Evolutionary conservation across 106 monocot species (phyloP).

Genomic region (Posidonia australis): DNA sequence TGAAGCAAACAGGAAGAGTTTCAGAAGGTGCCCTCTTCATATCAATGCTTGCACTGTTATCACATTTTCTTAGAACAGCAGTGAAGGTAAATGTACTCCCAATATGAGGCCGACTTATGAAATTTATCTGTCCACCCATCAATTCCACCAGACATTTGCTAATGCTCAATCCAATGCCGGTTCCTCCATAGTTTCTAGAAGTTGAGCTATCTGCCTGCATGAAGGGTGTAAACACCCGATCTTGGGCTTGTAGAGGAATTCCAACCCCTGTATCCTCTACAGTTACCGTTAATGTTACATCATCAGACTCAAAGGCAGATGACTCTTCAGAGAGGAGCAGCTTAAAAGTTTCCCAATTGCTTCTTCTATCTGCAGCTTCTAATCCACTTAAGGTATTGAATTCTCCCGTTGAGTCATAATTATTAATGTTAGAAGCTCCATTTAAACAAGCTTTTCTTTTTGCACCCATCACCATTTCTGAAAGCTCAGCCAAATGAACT

Average conservation of each 20-base stretch:
- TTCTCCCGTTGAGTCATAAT: neutral
- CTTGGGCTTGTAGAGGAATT: slow-evolving; percentile 79
- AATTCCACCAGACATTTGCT: slow-evolving; percentile 95
- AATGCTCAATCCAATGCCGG: slow-evolving; percentile 95
- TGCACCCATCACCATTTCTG: slow-evolving; percentile 25
- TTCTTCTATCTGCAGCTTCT: slow-evolving; percentile 73
- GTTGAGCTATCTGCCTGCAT: slow-evolving; percentile 99
- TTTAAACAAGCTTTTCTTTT: slow-evolving; percentile 25
- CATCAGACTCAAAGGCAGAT: slow-evolving; percentile 10
- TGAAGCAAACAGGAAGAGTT: slow-evolving; percentile 46
- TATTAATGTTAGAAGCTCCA: slow-evolving; percentile 19
- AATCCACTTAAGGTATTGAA: slow-evolving; percentile 68
- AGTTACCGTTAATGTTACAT: slow-evolving; percentile 55
- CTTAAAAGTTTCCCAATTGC: slow-evolving; percentile 74
- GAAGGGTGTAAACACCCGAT: slow-evolving; percentile 87
- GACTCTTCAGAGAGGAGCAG: slow-evolving; percentile 34
- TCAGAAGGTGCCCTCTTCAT: slow-evolving; percentile 44
- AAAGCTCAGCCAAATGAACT: slow-evolving; percentile 59
- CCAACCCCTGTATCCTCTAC: slow-evolving; percentile 95
- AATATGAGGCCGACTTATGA: slow-evolving; percentile 54
- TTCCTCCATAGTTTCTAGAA: slow-evolving; percentile 89
- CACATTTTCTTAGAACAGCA: slow-evolving; percentile 41
- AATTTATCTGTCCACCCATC: slow-evolving; percentile 81
- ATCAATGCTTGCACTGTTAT: slow-evolving; percentile 8
- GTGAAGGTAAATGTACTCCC: slow-evolving; percentile 97